These are phyloP conservation scores for Candida anutae DNA, from an alignment of 1,139 yeast genomes.

Conservation along the genomic window DNA sequence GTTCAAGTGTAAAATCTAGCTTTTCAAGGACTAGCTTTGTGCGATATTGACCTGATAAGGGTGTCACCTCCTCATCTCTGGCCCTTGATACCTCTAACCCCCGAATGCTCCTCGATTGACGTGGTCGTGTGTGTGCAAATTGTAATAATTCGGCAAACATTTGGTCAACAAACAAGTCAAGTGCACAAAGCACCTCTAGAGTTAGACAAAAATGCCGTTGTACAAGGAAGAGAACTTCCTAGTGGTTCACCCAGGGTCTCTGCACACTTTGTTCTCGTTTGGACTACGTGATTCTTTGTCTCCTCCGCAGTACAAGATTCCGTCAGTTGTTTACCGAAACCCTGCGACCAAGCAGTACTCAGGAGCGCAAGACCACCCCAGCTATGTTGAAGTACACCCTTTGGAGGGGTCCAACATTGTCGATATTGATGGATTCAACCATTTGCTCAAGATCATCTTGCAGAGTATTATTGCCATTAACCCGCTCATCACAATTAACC, in stretches of 20 bases:
- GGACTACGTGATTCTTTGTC: slow-evolving; percentile 75
- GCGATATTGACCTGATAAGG: no score
- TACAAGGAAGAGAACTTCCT: slow-evolving; percentile 54
- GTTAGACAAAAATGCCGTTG: slow-evolving; percentile 36
- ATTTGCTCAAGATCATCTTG: slow-evolving; percentile 52
- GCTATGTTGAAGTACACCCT: slow-evolving; percentile 48
- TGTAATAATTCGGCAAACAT: no score
- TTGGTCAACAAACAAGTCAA: neutral
- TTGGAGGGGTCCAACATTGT: slow-evolving; percentile 55
- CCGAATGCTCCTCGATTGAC: no score
- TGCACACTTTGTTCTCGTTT: slow-evolving; percentile 64
- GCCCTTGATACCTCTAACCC: no score
- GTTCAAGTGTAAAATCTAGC: no score
- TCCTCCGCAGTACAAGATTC: slow-evolving; percentile 70
- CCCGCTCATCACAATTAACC: slow-evolving; percentile 43
- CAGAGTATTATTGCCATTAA: slow-evolving; percentile 47
- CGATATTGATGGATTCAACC: slow-evolving; percentile 64
- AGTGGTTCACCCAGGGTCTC: slow-evolving; percentile 79
- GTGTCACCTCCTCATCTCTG: no score
- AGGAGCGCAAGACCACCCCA: slow-evolving; percentile 19
- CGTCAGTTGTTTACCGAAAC: slow-evolving; percentile 64
- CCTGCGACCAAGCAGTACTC: slow-evolving; percentile 33
- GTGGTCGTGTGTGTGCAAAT: no score
- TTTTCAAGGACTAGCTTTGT: no score
- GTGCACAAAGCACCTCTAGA: neutral